Conservation (phyloP, 2,329 filamentous ascomycete species). For the Aspergillus sp. region DNA sequence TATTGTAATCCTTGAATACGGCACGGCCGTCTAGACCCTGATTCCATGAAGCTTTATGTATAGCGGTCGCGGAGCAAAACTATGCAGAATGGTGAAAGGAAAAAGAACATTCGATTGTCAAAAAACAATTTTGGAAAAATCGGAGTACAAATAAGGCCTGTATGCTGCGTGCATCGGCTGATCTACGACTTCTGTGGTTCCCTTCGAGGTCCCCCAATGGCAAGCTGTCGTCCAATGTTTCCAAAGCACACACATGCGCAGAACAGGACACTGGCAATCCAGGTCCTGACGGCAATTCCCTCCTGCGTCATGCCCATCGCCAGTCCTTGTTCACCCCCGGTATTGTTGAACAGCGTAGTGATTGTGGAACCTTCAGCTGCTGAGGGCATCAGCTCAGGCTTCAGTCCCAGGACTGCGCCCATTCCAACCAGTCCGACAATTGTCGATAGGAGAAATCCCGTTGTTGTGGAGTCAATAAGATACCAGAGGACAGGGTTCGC, state of each 20-base stretch:
- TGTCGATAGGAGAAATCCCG: slow-evolving; percentile 76
- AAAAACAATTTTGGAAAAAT: too few species aligned
- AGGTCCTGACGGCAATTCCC: slow-evolving; percentile 64
- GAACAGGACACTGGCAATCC: slow-evolving; percentile 90
- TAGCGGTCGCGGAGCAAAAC: too few species aligned
- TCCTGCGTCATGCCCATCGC: slow-evolving; percentile 40
- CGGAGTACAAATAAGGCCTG: too few species aligned
- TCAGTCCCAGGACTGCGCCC: slow-evolving; percentile 65
- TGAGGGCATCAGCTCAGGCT: slow-evolving; percentile 71
- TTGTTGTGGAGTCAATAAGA: slow-evolving; percentile 81
- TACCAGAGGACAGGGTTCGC: slow-evolving; percentile 96
- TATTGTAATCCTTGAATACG: background rate
- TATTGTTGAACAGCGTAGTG: slow-evolving; percentile 20
- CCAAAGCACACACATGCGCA: slow-evolving; percentile 95
- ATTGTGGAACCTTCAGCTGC: slow-evolving; percentile 45
- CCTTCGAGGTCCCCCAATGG: slow-evolving; percentile 39
- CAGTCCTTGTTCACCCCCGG: slow-evolving; percentile 26
- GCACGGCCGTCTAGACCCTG: too few species aligned
- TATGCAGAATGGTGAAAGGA: too few species aligned
- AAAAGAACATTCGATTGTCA: too few species aligned
- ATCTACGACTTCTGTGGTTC: too few species aligned
- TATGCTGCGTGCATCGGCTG: too few species aligned
- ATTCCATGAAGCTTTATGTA: too few species aligned
- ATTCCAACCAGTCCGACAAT: slow-evolving; percentile 71
- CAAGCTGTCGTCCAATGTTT: slow-evolving; percentile 80